These are phyloP conservation scores for Rhynchosporium agropyri DNA, from an alignment of 2,329 filamentous ascomycete species.

Conservation along the genomic window DNA sequence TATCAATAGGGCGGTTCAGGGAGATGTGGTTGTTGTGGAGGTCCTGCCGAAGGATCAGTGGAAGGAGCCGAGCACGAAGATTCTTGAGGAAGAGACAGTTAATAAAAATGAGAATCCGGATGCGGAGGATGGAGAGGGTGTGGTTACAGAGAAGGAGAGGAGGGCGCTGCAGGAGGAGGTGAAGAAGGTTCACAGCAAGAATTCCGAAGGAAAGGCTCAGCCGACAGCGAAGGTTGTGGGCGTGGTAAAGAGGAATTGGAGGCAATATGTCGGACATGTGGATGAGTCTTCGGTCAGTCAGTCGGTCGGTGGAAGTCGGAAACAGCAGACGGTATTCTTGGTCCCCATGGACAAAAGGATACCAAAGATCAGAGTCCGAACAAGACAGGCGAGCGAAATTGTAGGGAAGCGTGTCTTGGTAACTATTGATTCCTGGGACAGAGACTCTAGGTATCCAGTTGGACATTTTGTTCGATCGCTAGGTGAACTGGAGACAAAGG, in stretches of 20 bases:
- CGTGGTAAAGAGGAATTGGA: slow-evolving; percentile 93
- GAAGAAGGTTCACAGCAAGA: slow-evolving; percentile 78
- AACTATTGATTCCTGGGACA: slow-evolving; percentile 93
- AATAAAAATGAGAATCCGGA: slow-evolving; percentile 95
- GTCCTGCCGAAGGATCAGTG: slow-evolving; percentile 92
- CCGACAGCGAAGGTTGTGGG: slow-evolving; percentile 93
- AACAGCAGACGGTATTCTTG: slow-evolving; percentile 90
- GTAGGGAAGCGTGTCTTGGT: slow-evolving; percentile 90
- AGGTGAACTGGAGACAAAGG: slow-evolving; percentile 92
- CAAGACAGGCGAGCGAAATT: slow-evolving; percentile 84
- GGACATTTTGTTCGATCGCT: slow-evolving; percentile 93
- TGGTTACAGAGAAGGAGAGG: slow-evolving; percentile 88
- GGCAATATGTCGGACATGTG: slow-evolving; percentile 95
- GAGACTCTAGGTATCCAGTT: slow-evolving; percentile 87
- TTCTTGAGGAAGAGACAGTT: slow-evolving; percentile 89
- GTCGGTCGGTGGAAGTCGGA: slow-evolving; percentile 73
- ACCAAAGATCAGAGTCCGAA: slow-evolving; percentile 92
- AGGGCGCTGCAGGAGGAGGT: slow-evolving; percentile 90
- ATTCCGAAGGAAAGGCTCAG: slow-evolving; percentile 75
- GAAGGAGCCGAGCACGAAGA: slow-evolving; percentile 94
- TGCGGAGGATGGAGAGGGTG: slow-evolving; percentile 70
- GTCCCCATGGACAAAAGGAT: slow-evolving; percentile 98
- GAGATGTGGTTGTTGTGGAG: slow-evolving; percentile 91
- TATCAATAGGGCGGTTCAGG: slow-evolving; percentile 91
- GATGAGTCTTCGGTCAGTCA: slow-evolving; percentile 82